Evolutionary conservation across 768 basidiomycete genomes (phyloP), one percentile per base, ranked within the genome.

Genomic region (Rhodosporidiobolus sp.): DNA sequence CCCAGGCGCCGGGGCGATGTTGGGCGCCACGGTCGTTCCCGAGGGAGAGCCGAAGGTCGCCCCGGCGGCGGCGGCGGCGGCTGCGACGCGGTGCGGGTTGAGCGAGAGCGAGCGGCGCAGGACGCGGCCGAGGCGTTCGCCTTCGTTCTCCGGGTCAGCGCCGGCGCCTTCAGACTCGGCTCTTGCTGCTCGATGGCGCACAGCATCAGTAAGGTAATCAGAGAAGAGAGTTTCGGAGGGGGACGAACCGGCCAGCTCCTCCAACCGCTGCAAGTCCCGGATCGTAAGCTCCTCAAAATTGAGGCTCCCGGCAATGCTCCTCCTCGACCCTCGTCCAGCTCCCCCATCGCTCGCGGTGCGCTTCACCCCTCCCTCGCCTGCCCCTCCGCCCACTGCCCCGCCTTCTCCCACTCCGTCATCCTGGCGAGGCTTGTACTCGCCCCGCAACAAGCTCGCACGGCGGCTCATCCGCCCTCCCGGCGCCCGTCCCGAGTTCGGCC

Each of bases 261-360:
- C 96, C 69, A 99, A 84, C 80, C 88, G 89, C 81, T 98, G 94
- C n/a, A 98, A 83, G 81, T 98, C 96, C 78, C 84, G 88, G 80
- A 98, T 90, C 20, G 94, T 95, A 63, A 98, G 86, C 80, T 94
- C 90, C 32, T 93, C 93, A 1, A 88, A 88, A 53, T 85, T 83
- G 78, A 88, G 86, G 38, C 38, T 43, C 46, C 84, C 83, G 26
- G 79, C 76, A 80, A 86, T 88, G 58, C 90, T 82, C 79, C 88
- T 87, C 68, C 87, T 87, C 62, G 8, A 22, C 10, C 35, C n/a
- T 2, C 46, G 16, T 73, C 88, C 86, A 79, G 87, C 89, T 65
- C 88, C 83, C 70, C 86, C 86, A 53, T 91, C 83, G 28, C 89
- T 57, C 58, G 91, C 84, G 57, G 91, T 86, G 46, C 72, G 45